phyloP scores from a whole-genome alignment of 345 rosid genomes.

The Hibiscus tridactylites region DNA sequence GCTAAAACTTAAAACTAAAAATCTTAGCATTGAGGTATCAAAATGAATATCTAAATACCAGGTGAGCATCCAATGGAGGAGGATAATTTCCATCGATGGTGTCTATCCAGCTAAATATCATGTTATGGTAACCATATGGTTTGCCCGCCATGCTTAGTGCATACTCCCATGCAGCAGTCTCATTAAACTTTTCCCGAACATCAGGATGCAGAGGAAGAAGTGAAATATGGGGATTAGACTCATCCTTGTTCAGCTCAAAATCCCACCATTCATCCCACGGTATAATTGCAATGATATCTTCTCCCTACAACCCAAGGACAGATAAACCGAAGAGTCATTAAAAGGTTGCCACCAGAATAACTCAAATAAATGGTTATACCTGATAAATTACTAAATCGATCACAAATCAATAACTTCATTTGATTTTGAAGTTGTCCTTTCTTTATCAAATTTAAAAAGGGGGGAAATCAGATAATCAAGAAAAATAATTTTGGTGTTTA shows the following conservation, averaged over 20 bases:
- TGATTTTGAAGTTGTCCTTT: not conserved
- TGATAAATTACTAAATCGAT: not conserved
- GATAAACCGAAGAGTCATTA: not conserved
- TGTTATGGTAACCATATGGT: constrained; percentile 94
- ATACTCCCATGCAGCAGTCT: constrained; percentile 96
- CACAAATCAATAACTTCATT: not conserved
- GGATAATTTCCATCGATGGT: constrained; percentile 79
- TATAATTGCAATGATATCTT: constrained; percentile 68
- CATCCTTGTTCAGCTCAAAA: constrained; percentile 79
- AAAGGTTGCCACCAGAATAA: not conserved
- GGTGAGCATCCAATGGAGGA: constrained; percentile 85
- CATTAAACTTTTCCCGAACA: constrained; percentile 75
- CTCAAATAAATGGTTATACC: not conserved
- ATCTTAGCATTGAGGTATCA: not conserved
- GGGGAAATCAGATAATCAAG: not conserved
- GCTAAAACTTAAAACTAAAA: not conserved
- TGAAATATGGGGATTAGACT: constrained; percentile 84
- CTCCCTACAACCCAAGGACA: constrained; percentile 47
- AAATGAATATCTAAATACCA: constrained; percentile 35
- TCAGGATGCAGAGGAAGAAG: constrained; percentile 89
- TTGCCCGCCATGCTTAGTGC: constrained; percentile 77
- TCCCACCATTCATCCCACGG: constrained; percentile 99
- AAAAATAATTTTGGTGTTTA: not conserved
- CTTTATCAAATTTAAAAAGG: not conserved
- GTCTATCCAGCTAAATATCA: constrained; percentile 99